Conservation (phyloP, 768 basidiomycete genomes). For the Lepiota subincarnata region DNA sequence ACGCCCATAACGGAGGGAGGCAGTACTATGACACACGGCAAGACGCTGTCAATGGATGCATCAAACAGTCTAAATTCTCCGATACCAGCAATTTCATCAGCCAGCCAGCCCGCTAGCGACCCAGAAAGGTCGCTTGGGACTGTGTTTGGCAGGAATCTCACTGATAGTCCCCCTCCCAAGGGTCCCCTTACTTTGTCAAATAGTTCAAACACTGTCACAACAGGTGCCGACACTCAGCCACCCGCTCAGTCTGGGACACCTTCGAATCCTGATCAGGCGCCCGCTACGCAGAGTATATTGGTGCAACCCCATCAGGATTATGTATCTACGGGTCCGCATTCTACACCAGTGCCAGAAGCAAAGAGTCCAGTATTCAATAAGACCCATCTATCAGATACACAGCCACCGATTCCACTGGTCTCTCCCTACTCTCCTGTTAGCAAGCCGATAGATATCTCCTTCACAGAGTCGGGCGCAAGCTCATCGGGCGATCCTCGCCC, state of each 20-base stretch:
- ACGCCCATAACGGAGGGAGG: conserved; percentile 67
- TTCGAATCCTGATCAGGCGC: neutral
- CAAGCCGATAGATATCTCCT: neutral
- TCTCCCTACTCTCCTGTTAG: conserved; percentile 4
- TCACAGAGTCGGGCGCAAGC: neutral
- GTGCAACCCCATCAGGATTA: neutral
- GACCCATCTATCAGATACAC: too few relatives aligned
- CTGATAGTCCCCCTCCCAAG: conserved; percentile 17
- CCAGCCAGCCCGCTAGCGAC: neutral
- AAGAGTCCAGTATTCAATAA: too few relatives aligned
- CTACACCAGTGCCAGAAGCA: neutral
- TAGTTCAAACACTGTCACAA: neutral
- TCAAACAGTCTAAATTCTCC: conserved; percentile 13
- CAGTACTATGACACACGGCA: conserved; percentile 24
- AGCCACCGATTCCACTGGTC: neutral
- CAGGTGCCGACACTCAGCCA: neutral
- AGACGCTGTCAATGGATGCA: conserved; percentile 22
- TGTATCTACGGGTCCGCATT: conserved; percentile 2
- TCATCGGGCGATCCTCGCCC: conserved; percentile 15
- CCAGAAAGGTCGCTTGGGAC: conserved; percentile 4
- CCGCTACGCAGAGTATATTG: neutral
- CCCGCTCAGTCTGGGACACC: conserved; percentile 2
- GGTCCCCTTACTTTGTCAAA: conserved; percentile 7
- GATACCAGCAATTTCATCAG: neutral
- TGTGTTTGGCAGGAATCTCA: conserved; percentile 14